Evolutionary conservation across 2,329 filamentous ascomycete genomes (phyloP), one percentile per base, ranked within the genome.

Genomic region (Rutstroemia sp.): DNA sequence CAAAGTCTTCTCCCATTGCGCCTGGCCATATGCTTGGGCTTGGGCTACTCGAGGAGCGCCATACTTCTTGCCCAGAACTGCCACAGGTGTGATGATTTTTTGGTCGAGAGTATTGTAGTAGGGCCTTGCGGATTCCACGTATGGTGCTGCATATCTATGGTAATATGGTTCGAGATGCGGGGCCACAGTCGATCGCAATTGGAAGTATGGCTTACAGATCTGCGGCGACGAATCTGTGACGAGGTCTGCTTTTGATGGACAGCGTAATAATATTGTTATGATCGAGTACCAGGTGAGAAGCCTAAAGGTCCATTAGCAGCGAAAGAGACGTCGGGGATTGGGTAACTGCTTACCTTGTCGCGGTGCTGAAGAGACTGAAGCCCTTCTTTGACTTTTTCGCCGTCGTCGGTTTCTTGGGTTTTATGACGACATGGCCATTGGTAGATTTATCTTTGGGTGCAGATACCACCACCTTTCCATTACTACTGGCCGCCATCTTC

Each of bases 131-230:
- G 82, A 74, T 39, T 92, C 80, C 60, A 96, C 82, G 68, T 96
- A 94, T 2, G 90, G 89, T 5, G 86, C 87, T 23, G 89, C 86
- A 67, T 96, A 95, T 57, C 81, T 72, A 63, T 92, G 76, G 72
- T 96, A 97, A 73, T 95, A 95, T 2, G 92, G 92, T 64, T 86
- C 78, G 34, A 95, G 67, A 70, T 92, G 86, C 3, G 94, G 94
- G 25, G 82, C 73, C 58, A 92, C 75, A 57, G 74, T 67, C 19
- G 78, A 72, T 78, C 84, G 75, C 75, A 83, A 64, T 73, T 83
- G 73, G 75, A 87, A 79, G 78, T 96, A 96, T 9, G 88, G 86
- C 67, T 86, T 86, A 80, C 94, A 99, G 60, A 97, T 81, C 61
- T 75, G 79, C 0, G 92, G 88, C 1, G 89, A 88, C 30, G 78